These are phyloP conservation scores for Leccinum subrobustum DNA, from an alignment of 1,284 basidiomycete species.

Conservation along the genomic window DNA sequence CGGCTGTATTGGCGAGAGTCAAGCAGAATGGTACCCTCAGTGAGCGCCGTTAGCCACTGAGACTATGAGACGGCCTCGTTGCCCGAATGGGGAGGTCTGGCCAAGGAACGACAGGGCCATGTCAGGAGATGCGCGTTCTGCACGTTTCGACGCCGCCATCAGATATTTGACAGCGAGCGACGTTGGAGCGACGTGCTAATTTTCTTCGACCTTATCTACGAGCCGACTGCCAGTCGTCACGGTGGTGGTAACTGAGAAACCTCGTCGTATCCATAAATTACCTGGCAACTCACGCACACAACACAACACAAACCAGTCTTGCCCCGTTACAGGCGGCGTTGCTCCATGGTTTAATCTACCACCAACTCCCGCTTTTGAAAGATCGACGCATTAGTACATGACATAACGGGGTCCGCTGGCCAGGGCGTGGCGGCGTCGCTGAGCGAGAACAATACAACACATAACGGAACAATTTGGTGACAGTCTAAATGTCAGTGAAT, in stretches of 20 bases:
- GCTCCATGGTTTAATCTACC: neutral
- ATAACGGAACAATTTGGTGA: neutral
- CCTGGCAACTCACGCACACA: neutral
- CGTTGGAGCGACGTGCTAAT: neutral
- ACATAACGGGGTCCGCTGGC: neutral
- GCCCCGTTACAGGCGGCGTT: neutral
- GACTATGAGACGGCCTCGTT: neutral
- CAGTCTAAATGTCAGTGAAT: neutral
- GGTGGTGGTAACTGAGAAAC: neutral
- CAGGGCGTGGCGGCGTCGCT: neutral
- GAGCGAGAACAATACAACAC: neutral
- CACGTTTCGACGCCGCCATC: slow-evolving; percentile 1
- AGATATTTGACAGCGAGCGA: neutral
- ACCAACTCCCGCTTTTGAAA: neutral
- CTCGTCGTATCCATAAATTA: neutral
- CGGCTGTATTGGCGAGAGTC: neutral
- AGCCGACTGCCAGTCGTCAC: neutral
- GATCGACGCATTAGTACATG: slow-evolving; percentile 1
- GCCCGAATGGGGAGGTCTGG: neutral
- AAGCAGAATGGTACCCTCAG: neutral
- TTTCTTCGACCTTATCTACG: neutral
- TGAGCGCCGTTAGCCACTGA: neutral
- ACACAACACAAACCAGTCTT: neutral
- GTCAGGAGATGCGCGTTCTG: neutral
- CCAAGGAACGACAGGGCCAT: neutral